A percentile compares a stretch with the other conserved stretches of the same genome.
These are phyloP conservation scores for Xanthoconium separans DNA, from an alignment of 1,284 basidiomycete genomes.

Conservation along the genomic window DNA sequence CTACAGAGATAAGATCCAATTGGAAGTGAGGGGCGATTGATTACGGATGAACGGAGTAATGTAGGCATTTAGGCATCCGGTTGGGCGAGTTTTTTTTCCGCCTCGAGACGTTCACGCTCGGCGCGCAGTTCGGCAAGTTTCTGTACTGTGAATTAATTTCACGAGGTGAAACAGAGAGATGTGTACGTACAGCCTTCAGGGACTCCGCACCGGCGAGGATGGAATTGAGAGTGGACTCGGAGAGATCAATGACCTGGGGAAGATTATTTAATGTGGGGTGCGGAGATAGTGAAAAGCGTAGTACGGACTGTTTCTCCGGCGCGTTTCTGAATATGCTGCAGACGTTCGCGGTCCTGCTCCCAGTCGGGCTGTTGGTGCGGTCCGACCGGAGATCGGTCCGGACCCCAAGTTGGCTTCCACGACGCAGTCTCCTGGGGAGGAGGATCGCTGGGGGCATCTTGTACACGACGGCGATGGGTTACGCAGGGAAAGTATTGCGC, in stretches of 20 bases:
- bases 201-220: constrained; percentile 54
- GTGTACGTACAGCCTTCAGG: constrained; percentile 54
- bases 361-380: constrained; percentile 36
- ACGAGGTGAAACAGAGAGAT: background rate
- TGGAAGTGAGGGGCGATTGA: constrained; percentile 23
- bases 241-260: constrained; percentile 59
- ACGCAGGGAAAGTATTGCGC: constrained; percentile 29
- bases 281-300: background rate
- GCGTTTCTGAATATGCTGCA: constrained; percentile 47
- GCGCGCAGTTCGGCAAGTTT: constrained; percentile 61
- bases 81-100: constrained; percentile 35
- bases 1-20: constrained; percentile 34
- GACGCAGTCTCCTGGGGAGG: constrained; percentile 3
- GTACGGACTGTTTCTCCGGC: constrained; percentile 56
- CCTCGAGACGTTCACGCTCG: constrained; percentile 48
- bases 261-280: background rate
- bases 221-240: constrained; percentile 67
- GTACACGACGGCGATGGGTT: constrained; percentile 12
- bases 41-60: constrained; percentile 16
- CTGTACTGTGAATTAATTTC: constrained; percentile 35
- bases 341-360: constrained; percentile 42
- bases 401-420: constrained; percentile 1
- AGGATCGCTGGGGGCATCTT: constrained; percentile 2
- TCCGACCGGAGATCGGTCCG: constrained; percentile 19
- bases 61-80: constrained; percentile 28